Evolutionary conservation across 495 filamentous ascomycete genomes (phyloP).

Genomic region (Platismatia glauca): DNA sequence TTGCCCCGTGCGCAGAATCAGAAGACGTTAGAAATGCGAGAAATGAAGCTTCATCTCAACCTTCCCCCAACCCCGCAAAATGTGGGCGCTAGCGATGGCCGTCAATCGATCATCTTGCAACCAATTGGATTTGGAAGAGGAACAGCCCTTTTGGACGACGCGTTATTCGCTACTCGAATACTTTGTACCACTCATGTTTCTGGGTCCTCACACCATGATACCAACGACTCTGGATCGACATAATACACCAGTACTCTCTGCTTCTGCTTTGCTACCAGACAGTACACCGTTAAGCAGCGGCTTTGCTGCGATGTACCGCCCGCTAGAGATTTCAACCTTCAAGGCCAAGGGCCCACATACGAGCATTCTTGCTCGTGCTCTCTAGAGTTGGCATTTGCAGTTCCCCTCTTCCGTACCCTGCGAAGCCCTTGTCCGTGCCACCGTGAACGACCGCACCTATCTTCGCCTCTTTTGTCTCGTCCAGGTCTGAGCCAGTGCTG

Average conservation of each 20-base stretch:
- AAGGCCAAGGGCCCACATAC: neutral
- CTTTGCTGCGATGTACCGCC: neutral
- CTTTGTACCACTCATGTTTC: neutral
- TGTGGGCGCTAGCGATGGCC: too few species aligned
- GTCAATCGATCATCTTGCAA: too few species aligned
- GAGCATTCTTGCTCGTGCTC: neutral
- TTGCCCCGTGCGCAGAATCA: neutral
- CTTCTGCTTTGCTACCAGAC: neutral
- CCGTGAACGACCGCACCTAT: neutral
- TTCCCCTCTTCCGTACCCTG: neutral
- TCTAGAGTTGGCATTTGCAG: too few species aligned
- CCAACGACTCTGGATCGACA: neutral
- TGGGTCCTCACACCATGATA: neutral
- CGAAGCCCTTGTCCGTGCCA: neutral
- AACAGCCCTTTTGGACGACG: too few species aligned
- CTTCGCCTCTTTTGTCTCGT: neutral
- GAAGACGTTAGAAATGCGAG: neutral
- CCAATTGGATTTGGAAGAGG: too few species aligned
- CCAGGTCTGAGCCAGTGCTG: neutral
- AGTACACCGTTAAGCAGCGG: neutral
- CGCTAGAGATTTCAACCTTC: too few species aligned
- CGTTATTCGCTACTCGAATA: neutral
- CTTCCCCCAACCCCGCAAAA: too few species aligned
- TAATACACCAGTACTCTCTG: neutral
- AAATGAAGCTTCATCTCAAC: neutral